These are phyloP conservation scores for Ophioceras dolichostomum DNA, from an alignment of 2,329 filamentous ascomycete genomes.

Conservation along the genomic window DNA sequence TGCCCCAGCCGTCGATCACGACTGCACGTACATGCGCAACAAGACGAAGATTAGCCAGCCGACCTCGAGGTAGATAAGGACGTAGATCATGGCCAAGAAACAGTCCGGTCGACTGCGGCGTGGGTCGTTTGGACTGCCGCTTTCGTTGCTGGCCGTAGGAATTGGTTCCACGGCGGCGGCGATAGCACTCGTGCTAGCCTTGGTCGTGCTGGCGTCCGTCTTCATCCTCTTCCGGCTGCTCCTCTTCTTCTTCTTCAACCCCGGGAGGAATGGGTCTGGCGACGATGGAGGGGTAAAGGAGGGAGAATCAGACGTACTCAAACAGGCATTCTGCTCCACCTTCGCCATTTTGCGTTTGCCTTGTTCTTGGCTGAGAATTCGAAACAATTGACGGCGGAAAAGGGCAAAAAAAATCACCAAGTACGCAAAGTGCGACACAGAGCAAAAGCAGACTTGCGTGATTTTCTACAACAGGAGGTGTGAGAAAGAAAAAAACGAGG, in stretches of 20 bases:
- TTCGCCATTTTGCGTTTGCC: slow-evolving; percentile 36
- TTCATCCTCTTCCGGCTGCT: slow-evolving; percentile 17
- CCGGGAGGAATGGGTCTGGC: slow-evolving; percentile 39
- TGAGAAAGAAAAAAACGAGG: too few species aligned
- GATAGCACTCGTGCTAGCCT: too few species aligned
- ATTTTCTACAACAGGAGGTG: not conserved
- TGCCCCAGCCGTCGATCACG: slow-evolving; percentile 98
- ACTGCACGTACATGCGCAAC: slow-evolving; percentile 49
- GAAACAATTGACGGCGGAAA: slow-evolving; percentile 1
- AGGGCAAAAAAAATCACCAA: slow-evolving; percentile 3
- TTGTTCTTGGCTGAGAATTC: too few species aligned
- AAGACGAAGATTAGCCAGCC: slow-evolving; percentile 47
- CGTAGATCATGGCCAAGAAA: slow-evolving; percentile 34
- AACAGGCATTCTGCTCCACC: slow-evolving; percentile 47
- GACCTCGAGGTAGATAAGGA: slow-evolving; percentile 43
- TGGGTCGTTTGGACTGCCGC: too few species aligned
- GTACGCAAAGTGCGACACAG: not conserved
- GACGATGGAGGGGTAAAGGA: slow-evolving; percentile 5
- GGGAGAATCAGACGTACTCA: slow-evolving; percentile 37
- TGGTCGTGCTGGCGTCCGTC: too few species aligned
- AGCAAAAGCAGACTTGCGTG: slow-evolving; percentile 1
- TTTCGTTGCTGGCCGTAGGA: too few species aligned
- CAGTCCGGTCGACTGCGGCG: slow-evolving; percentile 13
- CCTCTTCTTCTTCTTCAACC: slow-evolving; percentile 48
- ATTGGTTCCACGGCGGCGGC: too few species aligned